These are phyloP conservation scores for Pythium diclinum DNA, from an alignment of 352 stramenopile genomes.

Conservation along the genomic window DNA sequence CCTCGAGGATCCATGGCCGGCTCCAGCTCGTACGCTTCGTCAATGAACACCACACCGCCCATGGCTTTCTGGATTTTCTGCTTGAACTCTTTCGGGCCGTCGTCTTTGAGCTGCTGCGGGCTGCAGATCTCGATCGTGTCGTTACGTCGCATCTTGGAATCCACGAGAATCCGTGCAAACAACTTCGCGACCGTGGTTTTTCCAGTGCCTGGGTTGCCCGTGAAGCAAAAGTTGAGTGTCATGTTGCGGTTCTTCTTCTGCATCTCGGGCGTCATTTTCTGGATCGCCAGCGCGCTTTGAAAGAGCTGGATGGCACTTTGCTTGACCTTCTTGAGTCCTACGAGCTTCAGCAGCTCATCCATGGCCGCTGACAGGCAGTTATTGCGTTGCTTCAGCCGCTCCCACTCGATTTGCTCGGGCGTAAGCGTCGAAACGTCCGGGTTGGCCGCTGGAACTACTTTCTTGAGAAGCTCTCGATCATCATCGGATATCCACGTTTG, in stretches of 20 bases:
- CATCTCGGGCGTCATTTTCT: conserved; percentile 38
- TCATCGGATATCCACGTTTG: background rate
- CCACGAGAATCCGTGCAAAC: conserved; percentile 73
- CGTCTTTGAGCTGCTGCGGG: conserved; percentile 76
- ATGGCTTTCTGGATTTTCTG: conserved; percentile 66
- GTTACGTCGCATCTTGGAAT: conserved; percentile 60
- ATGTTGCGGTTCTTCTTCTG: conserved; percentile 71
- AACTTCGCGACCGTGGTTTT: conserved; percentile 82
- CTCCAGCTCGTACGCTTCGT: conserved; percentile 92
- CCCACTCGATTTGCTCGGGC: conserved; percentile 54
- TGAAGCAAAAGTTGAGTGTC: conserved; percentile 72
- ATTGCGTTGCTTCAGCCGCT: conserved; percentile 46
- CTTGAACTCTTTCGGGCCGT: conserved; percentile 60
- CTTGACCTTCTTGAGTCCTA: conserved; percentile 83
- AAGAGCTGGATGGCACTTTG: conserved; percentile 66
- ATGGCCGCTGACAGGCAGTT: conserved; percentile 60
- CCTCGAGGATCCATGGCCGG: conserved; percentile 71
- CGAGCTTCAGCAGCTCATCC: conserved; percentile 79
- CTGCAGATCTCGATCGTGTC: conserved; percentile 40
- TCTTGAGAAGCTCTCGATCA: background rate
- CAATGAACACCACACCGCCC: conserved; percentile 91
- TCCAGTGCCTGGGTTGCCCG: conserved; percentile 67
- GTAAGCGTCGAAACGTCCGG: conserved; percentile 2
- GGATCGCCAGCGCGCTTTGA: conserved; percentile 58
- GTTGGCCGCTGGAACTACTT: background rate